Conservation (phyloP, 1,284 basidiomycete genomes). For the Sporisorium sorghi region DNA sequence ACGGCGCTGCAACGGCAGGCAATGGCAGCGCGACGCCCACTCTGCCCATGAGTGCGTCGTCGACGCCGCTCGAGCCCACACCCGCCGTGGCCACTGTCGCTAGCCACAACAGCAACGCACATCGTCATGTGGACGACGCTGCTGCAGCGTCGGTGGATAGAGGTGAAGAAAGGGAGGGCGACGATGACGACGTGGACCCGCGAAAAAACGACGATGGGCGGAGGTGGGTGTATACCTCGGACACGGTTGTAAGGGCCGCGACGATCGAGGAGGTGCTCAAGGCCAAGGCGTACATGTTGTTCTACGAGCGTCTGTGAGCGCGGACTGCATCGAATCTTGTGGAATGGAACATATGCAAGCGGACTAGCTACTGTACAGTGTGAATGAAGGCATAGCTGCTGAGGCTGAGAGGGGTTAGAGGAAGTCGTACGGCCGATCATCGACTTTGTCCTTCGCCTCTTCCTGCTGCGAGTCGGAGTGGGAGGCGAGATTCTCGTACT, state of each 20-base stretch:
- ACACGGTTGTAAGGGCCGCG: constrained; percentile 81
- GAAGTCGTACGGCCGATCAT: constrained; percentile 22
- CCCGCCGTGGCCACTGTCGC: constrained; percentile 27
- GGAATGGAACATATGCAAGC: no score
- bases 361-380: constrained; percentile 14
- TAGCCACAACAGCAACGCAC: constrained; percentile 28
- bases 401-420: constrained; percentile 8
- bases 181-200: constrained; percentile 46
- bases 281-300: constrained; percentile 89
- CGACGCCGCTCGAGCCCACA: constrained; percentile 29
- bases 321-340: no score
- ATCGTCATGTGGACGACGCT: constrained; percentile 24
- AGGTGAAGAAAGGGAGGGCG: constrained; percentile 11
- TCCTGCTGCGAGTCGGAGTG: neutral
- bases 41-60: neutral
- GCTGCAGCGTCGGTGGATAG: neutral
- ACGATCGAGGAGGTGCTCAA: constrained; percentile 87
- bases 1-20: neutral
- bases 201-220: constrained; percentile 69
- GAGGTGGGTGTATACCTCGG: constrained; percentile 88
- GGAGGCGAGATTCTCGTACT: constrained; percentile 7
- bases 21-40: constrained; percentile 16
- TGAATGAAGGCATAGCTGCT: no score
- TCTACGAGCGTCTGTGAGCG: constrained; percentile 78
- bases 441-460: neutral